Conservation (phyloP, 768 basidiomycete genomes). For the Gautieria morchelliformis region DNA sequence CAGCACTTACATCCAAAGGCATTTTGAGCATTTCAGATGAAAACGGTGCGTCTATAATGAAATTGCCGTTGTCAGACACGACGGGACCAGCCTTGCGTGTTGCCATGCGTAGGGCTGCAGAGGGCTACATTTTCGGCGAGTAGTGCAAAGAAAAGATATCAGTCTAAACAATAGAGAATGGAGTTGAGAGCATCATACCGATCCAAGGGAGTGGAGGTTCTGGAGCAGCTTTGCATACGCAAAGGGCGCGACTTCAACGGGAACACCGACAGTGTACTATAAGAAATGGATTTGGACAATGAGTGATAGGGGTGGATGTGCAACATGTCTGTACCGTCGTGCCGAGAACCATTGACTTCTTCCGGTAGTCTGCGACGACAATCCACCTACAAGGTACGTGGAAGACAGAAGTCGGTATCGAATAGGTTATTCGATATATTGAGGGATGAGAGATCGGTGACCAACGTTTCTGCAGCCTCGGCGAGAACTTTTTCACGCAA, state of each 20-base stretch:
- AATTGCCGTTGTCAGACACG: conserved; percentile 95
- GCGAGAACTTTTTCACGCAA: conserved; percentile 95
- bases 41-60: conserved; percentile 96
- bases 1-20: conserved; percentile 43
- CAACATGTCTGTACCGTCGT: conserved; percentile 49
- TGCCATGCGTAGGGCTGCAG: conserved; percentile 85
- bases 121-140: conserved; percentile 32
- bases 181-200: conserved; percentile 15
- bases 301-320: conserved; percentile 11
- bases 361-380: conserved; percentile 91
- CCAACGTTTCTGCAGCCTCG: conserved; percentile 80
- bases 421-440: background rate
- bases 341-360: conserved; percentile 77
- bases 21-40: conserved; percentile 53
- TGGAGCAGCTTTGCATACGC: conserved; percentile 85
- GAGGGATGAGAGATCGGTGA: background rate
- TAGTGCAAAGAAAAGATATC: background rate
- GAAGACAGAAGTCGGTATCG: background rate
- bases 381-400: conserved; percentile 47
- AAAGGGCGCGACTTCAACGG: conserved; percentile 94
- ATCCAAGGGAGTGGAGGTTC: conserved; percentile 40
- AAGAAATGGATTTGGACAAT: conserved; percentile 5
- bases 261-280: conserved; percentile 82
- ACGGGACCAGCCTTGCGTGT: conserved; percentile 78
- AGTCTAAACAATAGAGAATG: background rate